Percentiles rank a stretch among this genome's conserved stretches.
These are phyloP conservation scores for Fragaria ananassa DNA, from an alignment of 306 rosid genomes.

Conservation along the genomic window DNA sequence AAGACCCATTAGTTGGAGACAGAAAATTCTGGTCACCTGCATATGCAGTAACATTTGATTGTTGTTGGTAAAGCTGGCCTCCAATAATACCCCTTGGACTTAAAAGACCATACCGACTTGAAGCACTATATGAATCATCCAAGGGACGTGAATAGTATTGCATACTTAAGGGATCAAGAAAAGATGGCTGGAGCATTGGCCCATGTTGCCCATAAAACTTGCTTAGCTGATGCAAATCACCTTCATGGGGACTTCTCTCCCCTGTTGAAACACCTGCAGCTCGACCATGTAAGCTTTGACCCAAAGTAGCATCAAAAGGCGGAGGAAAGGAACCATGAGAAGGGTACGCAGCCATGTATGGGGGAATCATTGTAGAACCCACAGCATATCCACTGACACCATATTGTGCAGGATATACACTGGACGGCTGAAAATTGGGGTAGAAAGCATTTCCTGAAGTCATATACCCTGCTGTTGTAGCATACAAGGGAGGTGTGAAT, in stretches of 20 bases:
- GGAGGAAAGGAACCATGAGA: constrained; percentile 44
- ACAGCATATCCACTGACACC: constrained; percentile 46
- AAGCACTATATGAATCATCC: constrained; percentile 37
- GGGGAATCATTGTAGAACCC: constrained; percentile 35
- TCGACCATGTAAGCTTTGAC: constrained; percentile 38
- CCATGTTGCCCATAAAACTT: constrained; percentile 53
- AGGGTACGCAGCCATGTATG: constrained; percentile 48
- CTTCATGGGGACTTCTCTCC: constrained; percentile 34
- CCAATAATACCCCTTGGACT: constrained; percentile 27
- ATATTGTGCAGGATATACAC: constrained; percentile 39
- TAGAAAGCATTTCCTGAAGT: constrained; percentile 44
- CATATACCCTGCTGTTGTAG: constrained; percentile 47
- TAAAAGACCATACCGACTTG: constrained; percentile 36
- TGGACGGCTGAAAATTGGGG: constrained; percentile 40
- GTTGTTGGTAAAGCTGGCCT: constrained; percentile 34
- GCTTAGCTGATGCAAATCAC: constrained; percentile 38
- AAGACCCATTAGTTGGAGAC: constrained; percentile 30
- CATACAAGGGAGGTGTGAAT: constrained; percentile 44
- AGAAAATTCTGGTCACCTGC: constrained; percentile 33
- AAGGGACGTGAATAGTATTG: constrained; percentile 39
- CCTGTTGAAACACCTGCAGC: constrained; percentile 37
- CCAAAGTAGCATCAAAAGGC: constrained; percentile 41
- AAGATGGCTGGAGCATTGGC: constrained; percentile 44
- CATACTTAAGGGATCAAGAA: constrained; percentile 41
- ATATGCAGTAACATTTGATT: constrained; percentile 26